Evolutionary conservation across 257 asterid genomes (phyloP).

Genomic region (Misopates orontium): DNA sequence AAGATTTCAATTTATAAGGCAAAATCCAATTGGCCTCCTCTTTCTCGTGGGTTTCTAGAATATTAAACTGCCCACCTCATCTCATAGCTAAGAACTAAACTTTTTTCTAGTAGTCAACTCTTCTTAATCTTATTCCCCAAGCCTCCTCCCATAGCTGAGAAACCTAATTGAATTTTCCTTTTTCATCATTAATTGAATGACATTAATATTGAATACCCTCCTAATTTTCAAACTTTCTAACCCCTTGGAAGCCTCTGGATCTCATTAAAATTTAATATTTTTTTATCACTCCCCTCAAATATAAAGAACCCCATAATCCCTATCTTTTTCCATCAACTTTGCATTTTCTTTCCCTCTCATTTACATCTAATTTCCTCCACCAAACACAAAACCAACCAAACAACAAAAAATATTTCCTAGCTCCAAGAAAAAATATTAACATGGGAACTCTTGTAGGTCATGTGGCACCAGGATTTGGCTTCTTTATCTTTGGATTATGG

Average conservation of each 20-base stretch:
- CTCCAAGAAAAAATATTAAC: not conserved
- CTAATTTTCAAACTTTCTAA: conserved; percentile 29
- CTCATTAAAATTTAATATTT: not conserved
- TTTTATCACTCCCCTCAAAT: conserved; percentile 16
- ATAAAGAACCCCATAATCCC: conserved; percentile 16
- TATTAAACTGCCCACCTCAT: conserved; percentile 29
- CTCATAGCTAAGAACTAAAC: conserved; percentile 18
- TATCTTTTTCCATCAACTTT: not conserved
- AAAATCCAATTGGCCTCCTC: conserved; percentile 26
- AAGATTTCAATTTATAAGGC: conserved; percentile 20
- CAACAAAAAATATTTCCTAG: not conserved
- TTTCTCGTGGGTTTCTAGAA: conserved; percentile 29
- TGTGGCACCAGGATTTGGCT: conserved; percentile 85
- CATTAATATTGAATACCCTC: not conserved
- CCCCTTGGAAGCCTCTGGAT: conserved; percentile 38
- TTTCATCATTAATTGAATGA: not conserved
- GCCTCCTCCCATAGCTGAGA: conserved; percentile 10
- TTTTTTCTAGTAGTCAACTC: conserved; percentile 36
- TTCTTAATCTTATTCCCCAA: conserved; percentile 37
- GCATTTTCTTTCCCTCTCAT: conserved; percentile 4
- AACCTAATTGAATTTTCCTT: not conserved
- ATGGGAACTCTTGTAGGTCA: conserved; percentile 87
- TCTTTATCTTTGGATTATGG: conserved; percentile 75
- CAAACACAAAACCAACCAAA: not conserved
- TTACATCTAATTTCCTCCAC: not conserved